These are phyloP conservation scores for Aspergillus conjunctus DNA, from an alignment of 495 filamentous ascomycete species.

Conservation along the genomic window DNA sequence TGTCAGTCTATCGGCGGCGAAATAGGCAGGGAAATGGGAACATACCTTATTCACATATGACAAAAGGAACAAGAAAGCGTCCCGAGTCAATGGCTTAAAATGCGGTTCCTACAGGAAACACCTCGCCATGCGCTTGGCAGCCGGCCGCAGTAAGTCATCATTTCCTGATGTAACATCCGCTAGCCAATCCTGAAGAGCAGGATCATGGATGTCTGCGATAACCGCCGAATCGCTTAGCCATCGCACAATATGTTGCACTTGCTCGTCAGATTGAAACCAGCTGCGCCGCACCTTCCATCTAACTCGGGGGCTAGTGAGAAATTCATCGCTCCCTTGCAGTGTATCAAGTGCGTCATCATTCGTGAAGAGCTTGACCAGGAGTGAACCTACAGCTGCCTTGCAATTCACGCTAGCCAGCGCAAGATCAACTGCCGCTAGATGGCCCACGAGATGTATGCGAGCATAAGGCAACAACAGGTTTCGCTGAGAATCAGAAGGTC, in stretches of 20 bases:
- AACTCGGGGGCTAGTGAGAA: not conserved
- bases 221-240: slow-evolving; percentile 3
- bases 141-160: not conserved
- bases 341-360: not conserved
- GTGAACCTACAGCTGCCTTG: not conserved
- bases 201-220: slow-evolving; percentile 1
- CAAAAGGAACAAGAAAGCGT: not conserved
- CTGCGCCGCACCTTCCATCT: not conserved
- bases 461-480: not conserved
- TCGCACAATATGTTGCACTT: not conserved
- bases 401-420: not conserved
- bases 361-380: slow-evolving; percentile 1
- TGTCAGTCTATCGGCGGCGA: not conserved
- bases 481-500: not conserved
- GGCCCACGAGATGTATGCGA: not conserved
- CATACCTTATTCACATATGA: not conserved
- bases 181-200: not conserved
- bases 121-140: not conserved
- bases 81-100: not conserved
- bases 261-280: slow-evolving; percentile 1
- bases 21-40: not conserved
- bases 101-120: not conserved
- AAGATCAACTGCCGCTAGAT: slow-evolving; percentile 1
- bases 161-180: not conserved
- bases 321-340: not conserved